A percentile compares a stretch with the other conserved stretches of the same genome.
Evolutionary conservation across 2,329 filamentous ascomycete species (phyloP).

Genomic region (Calonectria ilicicola): DNA sequence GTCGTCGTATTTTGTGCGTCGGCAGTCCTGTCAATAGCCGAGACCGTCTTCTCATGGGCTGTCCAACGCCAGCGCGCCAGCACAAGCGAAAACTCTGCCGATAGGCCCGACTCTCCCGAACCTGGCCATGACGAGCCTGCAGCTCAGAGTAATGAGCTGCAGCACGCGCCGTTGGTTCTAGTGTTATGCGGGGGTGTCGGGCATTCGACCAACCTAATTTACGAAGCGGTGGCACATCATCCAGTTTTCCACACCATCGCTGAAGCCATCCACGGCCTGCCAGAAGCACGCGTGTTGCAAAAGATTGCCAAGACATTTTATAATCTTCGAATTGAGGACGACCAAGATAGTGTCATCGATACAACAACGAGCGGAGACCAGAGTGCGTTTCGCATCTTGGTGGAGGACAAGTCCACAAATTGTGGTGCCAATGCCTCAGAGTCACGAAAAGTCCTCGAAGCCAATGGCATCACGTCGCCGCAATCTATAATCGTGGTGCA

Average conservation of each 20-base stretch:
- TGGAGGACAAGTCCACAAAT: constrained; percentile 38
- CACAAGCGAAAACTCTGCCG: not conserved
- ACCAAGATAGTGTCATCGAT: not conserved
- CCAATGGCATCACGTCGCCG: constrained; percentile 30
- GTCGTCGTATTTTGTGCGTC: constrained; percentile 36
- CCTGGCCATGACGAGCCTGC: too few species aligned
- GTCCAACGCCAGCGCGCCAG: too few species aligned
- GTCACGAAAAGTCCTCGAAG: constrained; percentile 31
- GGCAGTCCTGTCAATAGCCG: constrained; percentile 28
- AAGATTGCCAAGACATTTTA: constrained; percentile 33
- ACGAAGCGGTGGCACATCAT: constrained; percentile 33
- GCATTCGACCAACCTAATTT: constrained; percentile 34
- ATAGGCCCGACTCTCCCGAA: not conserved
- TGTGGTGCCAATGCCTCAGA: constrained; percentile 35
- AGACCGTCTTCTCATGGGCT: constrained; percentile 29
- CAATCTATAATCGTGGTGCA: constrained; percentile 34
- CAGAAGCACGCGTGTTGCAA: constrained; percentile 33
- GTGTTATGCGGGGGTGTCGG: constrained; percentile 38
- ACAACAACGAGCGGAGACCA: not conserved
- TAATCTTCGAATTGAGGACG: not conserved
- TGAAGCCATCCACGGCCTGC: constrained; percentile 10
- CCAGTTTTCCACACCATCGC: constrained; percentile 25
- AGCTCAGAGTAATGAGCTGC: not conserved
- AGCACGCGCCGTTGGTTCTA: not conserved
- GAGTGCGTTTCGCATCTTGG: constrained; percentile 17